Base-by-base conservation (phyloP, 495 filamentous ascomycete species). In the Hypoxylon fragiforme region DNA sequence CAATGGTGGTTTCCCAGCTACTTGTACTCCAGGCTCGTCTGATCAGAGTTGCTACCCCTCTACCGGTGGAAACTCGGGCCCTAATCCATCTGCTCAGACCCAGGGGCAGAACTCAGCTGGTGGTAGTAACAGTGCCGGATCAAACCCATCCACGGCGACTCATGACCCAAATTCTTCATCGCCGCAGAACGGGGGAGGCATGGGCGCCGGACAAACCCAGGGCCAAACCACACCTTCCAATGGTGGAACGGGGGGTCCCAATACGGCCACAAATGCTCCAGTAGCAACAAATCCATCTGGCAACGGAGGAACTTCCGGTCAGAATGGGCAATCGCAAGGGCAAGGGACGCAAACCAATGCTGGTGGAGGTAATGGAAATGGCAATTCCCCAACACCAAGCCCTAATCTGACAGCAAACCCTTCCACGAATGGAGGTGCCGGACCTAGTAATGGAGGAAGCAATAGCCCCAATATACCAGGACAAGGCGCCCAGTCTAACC, bases 191-290 rank as follows among this genome's bases (percentile, higher is more conserved):
- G 63, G 46, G 8, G 50, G 50, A 5, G 21, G 49, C 13, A 46
- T 38, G 18, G 41, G 42, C 24, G 50, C 54, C 4, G 59, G 21
- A n/a, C 54, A 60, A 24, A 44, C 37, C 15, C 42, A 59, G 42
- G 24, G 36, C 8, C 22, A 36, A 50, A 31, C 39, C 24, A 31
- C 40, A 15, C 46, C 43, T 31, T 28, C 37, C 12, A 47, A 39
- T 36, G 37, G 54, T 2, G 31, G 34, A 14, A 8, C 19, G 11
- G 46, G 44, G 21, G 30, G 20, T 37, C 28, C 41, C 20, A 26
- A 19, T 14, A 41, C 43, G 13, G 35, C n/a, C 13, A 48, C 49
- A 1, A 53, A 53, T 44, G 30, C 9, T 11, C 39, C 24, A 15
- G 28, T 41, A 14, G 30, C 46, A 22, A 46, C 42, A 16, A 42